Conservation (phyloP, 257 asterid genomes). For the Coffea eugenioides region DNA sequence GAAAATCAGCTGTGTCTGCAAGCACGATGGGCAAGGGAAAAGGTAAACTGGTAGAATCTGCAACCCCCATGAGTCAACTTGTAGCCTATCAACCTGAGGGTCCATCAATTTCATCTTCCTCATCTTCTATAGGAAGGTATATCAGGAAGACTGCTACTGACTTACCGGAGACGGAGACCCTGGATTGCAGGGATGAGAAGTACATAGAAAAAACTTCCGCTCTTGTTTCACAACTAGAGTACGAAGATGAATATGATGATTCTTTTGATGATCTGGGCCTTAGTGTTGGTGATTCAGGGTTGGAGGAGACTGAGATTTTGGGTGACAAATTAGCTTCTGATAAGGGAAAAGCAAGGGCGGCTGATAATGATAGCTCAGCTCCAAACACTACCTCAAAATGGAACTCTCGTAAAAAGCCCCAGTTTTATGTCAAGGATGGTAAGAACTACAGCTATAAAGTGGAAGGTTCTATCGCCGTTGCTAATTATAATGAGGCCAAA, state of each 20-base stretch:
- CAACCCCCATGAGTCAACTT: slow-evolving; percentile 23
- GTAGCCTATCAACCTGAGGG: slow-evolving; percentile 36
- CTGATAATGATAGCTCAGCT: slow-evolving; percentile 37
- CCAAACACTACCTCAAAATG: slow-evolving; percentile 45
- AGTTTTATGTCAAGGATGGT: slow-evolving; percentile 87
- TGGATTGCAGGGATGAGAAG: slow-evolving; percentile 44
- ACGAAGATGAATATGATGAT: slow-evolving; percentile 96
- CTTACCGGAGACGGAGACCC: slow-evolving; percentile 40
- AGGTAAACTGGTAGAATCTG: slow-evolving; percentile 60
- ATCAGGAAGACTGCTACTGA: slow-evolving; percentile 54
- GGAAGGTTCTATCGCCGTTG: slow-evolving; percentile 78
- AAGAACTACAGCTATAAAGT: slow-evolving; percentile 93
- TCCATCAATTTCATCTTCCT: slow-evolving; percentile 48
- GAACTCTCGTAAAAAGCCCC: slow-evolving; percentile 73
- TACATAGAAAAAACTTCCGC: slow-evolving; percentile 66
- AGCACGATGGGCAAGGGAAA: slow-evolving; percentile 64
- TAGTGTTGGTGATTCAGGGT: slow-evolving; percentile 71
- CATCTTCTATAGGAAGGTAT: slow-evolving; percentile 71
- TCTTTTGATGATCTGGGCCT: slow-evolving; percentile 93
- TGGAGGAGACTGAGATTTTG: slow-evolving; percentile 56
- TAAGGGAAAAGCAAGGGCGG: slow-evolving; percentile 33
- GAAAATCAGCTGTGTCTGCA: slow-evolving; percentile 36
- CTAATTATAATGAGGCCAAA: slow-evolving; percentile 61
- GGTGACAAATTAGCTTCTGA: slow-evolving; percentile 29
- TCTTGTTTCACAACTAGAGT: slow-evolving; percentile 73